Percentiles rank a stretch among this genome's conserved stretches.
phyloP scores from a whole-genome alignment of 495 filamentous ascomycete genomes.

The Neurospora hispaniola region DNA sequence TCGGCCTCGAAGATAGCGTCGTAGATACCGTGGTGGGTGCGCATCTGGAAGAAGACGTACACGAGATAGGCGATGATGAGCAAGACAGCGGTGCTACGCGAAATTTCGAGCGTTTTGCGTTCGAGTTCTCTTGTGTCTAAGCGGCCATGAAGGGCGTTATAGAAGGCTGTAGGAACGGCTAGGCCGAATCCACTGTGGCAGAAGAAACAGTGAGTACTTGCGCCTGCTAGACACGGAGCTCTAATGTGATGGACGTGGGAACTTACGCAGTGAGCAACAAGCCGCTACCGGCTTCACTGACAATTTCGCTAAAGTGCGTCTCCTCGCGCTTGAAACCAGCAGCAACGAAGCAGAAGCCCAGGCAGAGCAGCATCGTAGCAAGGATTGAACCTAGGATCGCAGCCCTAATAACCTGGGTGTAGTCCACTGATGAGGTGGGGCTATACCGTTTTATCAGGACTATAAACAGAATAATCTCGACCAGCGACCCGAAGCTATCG shows the following conservation, averaged over 20 bases:
- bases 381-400: slow-evolving; percentile 27
- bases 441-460: slow-evolving; percentile 40
- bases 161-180: slow-evolving; percentile 72
- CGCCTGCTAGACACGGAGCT: background rate
- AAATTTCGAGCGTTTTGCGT: background rate
- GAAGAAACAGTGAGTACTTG: slow-evolving; percentile 6
- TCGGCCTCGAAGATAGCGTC: slow-evolving; percentile 51
- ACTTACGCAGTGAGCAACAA: slow-evolving; percentile 66
- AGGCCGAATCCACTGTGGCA: slow-evolving; percentile 55
- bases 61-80: slow-evolving; percentile 69
- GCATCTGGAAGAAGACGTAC: slow-evolving; percentile 73
- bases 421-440: slow-evolving; percentile 12
- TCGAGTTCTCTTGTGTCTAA: background rate
- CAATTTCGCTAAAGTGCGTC: slow-evolving; percentile 60
- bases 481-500: slow-evolving; percentile 51
- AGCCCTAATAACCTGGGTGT: slow-evolving; percentile 60
- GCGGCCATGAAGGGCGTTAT: slow-evolving; percentile 42
- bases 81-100: slow-evolving; percentile 43
- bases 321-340: slow-evolving; percentile 57
- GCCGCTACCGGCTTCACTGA: slow-evolving; percentile 74
- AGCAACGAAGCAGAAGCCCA: slow-evolving; percentile 51
- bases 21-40: slow-evolving; percentile 74
- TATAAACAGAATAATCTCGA: slow-evolving; percentile 79
- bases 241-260: background rate
- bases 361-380: slow-evolving; percentile 31